Percentiles rank a stretch among this genome's conserved stretches.
phyloP scores from a whole-genome alignment of 2,329 filamentous ascomycete species.

The Aspergillus vadensis region DNA sequence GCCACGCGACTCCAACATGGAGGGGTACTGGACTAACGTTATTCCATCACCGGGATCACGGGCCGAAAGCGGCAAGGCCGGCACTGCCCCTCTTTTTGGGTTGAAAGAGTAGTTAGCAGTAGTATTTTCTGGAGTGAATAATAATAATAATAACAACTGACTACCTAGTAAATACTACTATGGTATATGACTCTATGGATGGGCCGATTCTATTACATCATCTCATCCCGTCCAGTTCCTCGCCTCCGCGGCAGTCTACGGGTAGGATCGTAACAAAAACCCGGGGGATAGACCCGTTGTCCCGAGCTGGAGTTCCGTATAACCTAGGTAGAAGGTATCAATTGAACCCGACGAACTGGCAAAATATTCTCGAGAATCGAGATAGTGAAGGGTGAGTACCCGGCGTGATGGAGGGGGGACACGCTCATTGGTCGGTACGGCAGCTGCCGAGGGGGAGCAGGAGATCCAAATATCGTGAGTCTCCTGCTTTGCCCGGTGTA shows the following conservation, averaged over 20 bases:
- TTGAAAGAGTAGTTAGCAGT: background rate
- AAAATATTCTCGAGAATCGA: conserved; percentile 36
- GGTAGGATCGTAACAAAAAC: conserved; percentile 3
- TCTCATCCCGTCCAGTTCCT: conserved; percentile 2
- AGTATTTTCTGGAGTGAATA: background rate
- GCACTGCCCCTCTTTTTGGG: conserved; percentile 18
- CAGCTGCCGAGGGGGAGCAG: conserved; percentile 31
- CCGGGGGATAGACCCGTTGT: conserved; percentile 4
- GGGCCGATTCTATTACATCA: conserved; percentile 20
- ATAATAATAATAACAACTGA: too few relatives aligned
- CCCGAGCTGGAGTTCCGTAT: conserved; percentile 15
- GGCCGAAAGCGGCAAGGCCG: conserved; percentile 22
- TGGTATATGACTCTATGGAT: background rate
- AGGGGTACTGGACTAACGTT: conserved; percentile 19
- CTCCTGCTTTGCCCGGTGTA: conserved; percentile 48
- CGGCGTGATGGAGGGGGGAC: conserved; percentile 17
- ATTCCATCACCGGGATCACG: conserved; percentile 12
- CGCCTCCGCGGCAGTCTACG: conserved; percentile 9
- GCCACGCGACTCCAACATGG: conserved; percentile 2
- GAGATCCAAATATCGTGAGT: conserved; percentile 35
- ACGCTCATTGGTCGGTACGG: conserved; percentile 33
- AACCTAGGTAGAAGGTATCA: conserved; percentile 26
- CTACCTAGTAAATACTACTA: too few relatives aligned
- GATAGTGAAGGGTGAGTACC: conserved; percentile 21
- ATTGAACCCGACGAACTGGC: conserved; percentile 24